phyloP scores from a whole-genome alignment of 73 alveolate genomes.

The Paramecium octaurelia region DNA sequence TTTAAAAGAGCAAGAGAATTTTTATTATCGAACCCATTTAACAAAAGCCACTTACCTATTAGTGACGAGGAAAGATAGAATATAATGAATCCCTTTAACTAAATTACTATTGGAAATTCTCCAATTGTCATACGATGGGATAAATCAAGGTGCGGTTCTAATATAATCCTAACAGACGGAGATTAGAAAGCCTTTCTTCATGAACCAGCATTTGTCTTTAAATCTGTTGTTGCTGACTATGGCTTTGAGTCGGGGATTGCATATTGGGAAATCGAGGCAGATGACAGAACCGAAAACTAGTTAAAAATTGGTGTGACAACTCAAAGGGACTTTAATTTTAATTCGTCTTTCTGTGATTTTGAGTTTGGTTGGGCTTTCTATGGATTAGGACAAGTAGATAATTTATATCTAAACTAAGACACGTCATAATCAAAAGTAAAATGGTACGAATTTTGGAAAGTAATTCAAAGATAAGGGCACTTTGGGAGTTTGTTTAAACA shows the following conservation, averaged over 20 bases:
- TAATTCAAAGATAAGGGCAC: conserved; percentile 75
- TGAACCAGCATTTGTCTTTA: conserved; percentile 46
- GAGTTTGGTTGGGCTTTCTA: conserved; percentile 84
- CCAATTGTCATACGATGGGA: neutral
- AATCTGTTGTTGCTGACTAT: neutral
- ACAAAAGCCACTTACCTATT: no score
- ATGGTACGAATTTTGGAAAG: conserved; percentile 78
- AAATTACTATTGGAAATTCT: no score
- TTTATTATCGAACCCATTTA: neutral
- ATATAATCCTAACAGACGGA: conserved; percentile 17
- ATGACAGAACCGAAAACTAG: conserved; percentile 80
- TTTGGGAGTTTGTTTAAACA: conserved; percentile 76
- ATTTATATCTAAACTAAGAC: neutral
- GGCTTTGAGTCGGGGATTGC: conserved; percentile 62
- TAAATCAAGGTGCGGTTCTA: conserved; percentile 1
- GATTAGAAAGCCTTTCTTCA: neutral
- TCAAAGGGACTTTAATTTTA: conserved; percentile 69
- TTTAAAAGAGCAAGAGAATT: neutral
- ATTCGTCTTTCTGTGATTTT: conserved; percentile 78
- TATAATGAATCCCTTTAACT: no score
- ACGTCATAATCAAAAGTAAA: conserved; percentile 73
- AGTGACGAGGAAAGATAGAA: no score
- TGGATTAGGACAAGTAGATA: conserved; percentile 69
- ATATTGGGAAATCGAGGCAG: conserved; percentile 85
- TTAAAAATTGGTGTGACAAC: conserved; percentile 78